These are phyloP conservation scores for Trametes villosa DNA, from an alignment of 768 basidiomycete genomes.

Conservation along the genomic window DNA sequence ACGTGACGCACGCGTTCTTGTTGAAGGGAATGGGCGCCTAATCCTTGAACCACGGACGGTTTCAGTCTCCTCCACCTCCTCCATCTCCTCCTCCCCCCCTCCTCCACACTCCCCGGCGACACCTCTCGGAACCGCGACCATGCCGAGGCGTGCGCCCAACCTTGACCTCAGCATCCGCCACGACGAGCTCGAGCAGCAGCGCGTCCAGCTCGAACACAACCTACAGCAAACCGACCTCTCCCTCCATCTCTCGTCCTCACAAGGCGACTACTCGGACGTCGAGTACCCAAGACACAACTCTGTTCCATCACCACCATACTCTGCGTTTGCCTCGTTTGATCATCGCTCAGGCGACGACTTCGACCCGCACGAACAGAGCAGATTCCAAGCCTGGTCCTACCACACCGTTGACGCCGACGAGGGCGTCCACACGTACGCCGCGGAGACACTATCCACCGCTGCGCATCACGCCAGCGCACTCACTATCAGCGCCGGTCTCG, in stretches of 20 bases:
- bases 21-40: conserved; percentile 23
- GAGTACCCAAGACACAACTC: conserved; percentile 78
- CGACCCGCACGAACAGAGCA: conserved; percentile 52
- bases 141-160: conserved; percentile 24
- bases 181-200: conserved; percentile 75
- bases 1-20: conserved; percentile 26
- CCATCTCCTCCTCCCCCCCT: neutral
- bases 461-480: conserved; percentile 90
- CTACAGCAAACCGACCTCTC: conserved; percentile 75
- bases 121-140: conserved; percentile 16
- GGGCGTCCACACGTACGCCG: conserved; percentile 63
- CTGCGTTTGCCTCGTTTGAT: conserved; percentile 65
- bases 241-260: conserved; percentile 65
- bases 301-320: conserved; percentile 52
- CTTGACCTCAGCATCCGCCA: conserved; percentile 62
- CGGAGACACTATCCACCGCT: conserved; percentile 77
- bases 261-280: conserved; percentile 50
- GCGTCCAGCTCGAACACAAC: conserved; percentile 80
- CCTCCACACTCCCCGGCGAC: conserved; percentile 18
- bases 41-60: conserved; percentile 14
- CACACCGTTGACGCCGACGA: conserved; percentile 63
- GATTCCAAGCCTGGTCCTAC: conserved; percentile 41
- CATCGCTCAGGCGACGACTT: conserved; percentile 58
- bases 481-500: conserved; percentile 84
- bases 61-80: conserved; percentile 4